Percentiles rank a stretch among this genome's conserved stretches.
Conservation (phyloP, 306 rosid genomes). For the Ceratonia siliqua region DNA sequence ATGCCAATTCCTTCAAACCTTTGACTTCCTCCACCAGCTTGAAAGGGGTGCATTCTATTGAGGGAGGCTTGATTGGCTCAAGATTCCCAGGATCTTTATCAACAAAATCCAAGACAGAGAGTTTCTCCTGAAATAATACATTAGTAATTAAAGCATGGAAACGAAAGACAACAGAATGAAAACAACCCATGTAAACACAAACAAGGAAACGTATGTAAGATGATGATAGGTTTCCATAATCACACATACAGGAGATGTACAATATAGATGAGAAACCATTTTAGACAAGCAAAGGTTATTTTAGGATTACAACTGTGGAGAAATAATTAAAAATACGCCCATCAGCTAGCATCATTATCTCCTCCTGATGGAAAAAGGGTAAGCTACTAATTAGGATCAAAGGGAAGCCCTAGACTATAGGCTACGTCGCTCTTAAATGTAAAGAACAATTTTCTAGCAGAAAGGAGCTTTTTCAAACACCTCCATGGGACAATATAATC, state of each 20-base stretch:
- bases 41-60: conserved; percentile 67
- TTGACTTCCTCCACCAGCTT: conserved; percentile 75
- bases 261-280: conserved; percentile 6
- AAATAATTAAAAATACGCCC: background rate
- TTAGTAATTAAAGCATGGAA: conserved; percentile 25
- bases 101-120: conserved; percentile 68
- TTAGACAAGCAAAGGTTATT: background rate
- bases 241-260: background rate
- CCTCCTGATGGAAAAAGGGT: background rate
- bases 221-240: background rate
- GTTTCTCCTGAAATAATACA: conserved; percentile 55
- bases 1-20: conserved; percentile 76
- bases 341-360: background rate
- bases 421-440: background rate
- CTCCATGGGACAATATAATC: background rate
- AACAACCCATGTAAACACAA: background rate
- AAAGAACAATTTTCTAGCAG: background rate
- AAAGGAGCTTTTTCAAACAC: background rate
- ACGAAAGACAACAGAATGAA: background rate
- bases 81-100: conserved; percentile 50
- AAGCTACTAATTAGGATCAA: background rate
- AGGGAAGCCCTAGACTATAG: background rate
- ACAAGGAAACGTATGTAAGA: conserved; percentile 6
- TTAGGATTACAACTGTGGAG: too few relatives aligned
- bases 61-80: conserved; percentile 60